A percentile compares a stretch with the other conserved stretches of the same genome.
phyloP scores from a whole-genome alignment of 352 stramenopile genomes.

The Pythium rishiriense region DNA sequence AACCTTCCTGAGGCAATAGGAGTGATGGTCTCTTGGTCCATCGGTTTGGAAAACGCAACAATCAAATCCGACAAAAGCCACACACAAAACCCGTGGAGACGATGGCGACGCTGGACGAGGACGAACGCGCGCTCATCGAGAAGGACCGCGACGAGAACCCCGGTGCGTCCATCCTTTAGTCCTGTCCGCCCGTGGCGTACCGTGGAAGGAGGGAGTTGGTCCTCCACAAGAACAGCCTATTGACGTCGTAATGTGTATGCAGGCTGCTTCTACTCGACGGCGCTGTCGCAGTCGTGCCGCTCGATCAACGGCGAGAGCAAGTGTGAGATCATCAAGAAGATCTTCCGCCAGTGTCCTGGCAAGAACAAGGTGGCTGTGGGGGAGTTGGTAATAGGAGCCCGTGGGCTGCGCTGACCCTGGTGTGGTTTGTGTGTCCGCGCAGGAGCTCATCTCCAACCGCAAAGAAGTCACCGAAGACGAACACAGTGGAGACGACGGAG shows the following conservation, averaged over 20 bases:
- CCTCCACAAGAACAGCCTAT: too few relatives aligned
- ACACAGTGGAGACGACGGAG: constrained; percentile 35
- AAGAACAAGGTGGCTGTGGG: constrained; percentile 53
- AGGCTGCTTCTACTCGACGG: constrained; percentile 84
- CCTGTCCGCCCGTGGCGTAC: too few relatives aligned
- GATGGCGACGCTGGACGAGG: constrained; percentile 69
- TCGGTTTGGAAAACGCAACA: constrained; percentile 7
- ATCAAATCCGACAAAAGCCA: background rate
- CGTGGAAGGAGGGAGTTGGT: too few relatives aligned
- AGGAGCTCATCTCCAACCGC: constrained; percentile 76
- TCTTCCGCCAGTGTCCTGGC: constrained; percentile 80
- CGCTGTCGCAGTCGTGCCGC: constrained; percentile 72
- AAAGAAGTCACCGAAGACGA: constrained; percentile 81
- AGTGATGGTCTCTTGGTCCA: constrained; percentile 6
- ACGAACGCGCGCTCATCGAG: constrained; percentile 75
- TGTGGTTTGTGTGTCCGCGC: background rate
- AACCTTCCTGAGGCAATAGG: background rate
- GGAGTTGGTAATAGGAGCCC: background rate
- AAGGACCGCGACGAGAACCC: constrained; percentile 72
- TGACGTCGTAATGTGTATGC: background rate
- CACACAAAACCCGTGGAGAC: background rate
- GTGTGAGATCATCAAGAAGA: constrained; percentile 85
- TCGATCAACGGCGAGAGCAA: constrained; percentile 85
- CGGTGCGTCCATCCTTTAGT: constrained; percentile 30
- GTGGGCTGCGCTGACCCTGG: background rate